A percentile compares a stretch with the other conserved stretches of the same genome.
Conservation (phyloP, 2,329 filamentous ascomycete species). For the Neonectria punicea region DNA sequence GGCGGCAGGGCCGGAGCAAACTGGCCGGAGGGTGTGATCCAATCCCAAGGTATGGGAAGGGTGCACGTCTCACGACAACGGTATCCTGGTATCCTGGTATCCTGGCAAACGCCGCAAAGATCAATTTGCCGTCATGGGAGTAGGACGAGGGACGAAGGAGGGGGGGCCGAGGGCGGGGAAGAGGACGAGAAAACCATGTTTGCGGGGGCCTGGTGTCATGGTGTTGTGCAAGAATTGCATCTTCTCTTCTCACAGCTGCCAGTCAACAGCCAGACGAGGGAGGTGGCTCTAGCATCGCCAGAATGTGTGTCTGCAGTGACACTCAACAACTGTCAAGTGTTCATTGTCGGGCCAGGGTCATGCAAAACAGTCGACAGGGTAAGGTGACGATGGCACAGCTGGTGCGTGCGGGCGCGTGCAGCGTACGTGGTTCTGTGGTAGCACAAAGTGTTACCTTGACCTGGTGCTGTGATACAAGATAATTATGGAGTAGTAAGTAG, state of each 20-base stretch:
- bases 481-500: not conserved
- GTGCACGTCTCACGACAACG: constrained; percentile 13
- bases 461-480: not conserved
- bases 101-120: constrained; percentile 24
- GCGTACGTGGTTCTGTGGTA: not conserved
- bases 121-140: constrained; percentile 31
- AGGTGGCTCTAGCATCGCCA: not conserved
- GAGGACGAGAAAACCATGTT: constrained; percentile 31
- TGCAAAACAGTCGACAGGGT: not conserved
- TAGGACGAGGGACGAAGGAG: not conserved
- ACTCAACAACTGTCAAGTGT: not conserved
- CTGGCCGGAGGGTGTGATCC: constrained; percentile 27
- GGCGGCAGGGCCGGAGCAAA: constrained; percentile 39
- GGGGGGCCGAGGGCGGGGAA: constrained; percentile 25
- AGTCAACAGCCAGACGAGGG: not conserved
- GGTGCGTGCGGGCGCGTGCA: not conserved
- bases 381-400: not conserved
- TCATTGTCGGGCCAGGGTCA: constrained; percentile 1
- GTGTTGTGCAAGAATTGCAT: constrained; percentile 44
- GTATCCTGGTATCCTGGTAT: not conserved
- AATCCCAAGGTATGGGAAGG: not conserved
- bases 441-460: not conserved
- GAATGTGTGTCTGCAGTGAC: not conserved
- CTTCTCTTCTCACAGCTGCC: constrained; percentile 8
- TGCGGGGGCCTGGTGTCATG: constrained; percentile 37